Evolutionary conservation across 768 basidiomycete genomes (phyloP), one percentile per base, ranked within the genome.

Genomic region (Russula sp.): DNA sequence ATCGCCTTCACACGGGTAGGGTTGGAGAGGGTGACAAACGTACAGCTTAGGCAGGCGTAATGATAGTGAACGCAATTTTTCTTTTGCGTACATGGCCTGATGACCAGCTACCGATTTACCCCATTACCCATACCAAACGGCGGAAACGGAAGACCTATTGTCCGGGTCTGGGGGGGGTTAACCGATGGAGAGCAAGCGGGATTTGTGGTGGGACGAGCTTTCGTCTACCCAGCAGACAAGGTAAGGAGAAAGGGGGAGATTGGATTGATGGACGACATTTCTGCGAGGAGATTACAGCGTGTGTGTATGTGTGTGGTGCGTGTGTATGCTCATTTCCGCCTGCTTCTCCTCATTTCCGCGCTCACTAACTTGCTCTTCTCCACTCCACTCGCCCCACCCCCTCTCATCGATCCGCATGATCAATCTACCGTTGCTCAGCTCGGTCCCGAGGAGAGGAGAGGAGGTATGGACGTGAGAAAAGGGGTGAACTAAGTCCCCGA

Each of bases 261-360:
- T 10, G 44, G 35, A 22, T 22, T 1, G 47, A 60, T 9, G 62
- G 20, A 60, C 14, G 51, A 39, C 44, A 31, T 16, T 22, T 35
- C 31, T 44, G 34, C 16, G 27, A 40, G 35, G 51, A 54, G 37
- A 60, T 44, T 37, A 34, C 59, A 37, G 34, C 35, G 52, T 48
- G 51, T 60, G 51, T 44, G 31, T 59, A 51, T 59, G 57, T 50
- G 49, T 35, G 42, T 44, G 50, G 50, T 59, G 39, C 40, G 57
- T 59, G 58, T 40, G 60, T 40, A 55, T 40, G 35, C 60, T 61
- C 60, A 61, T 61, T 55, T 61, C 60, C 60, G 60, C 16, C 27
- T 61, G 14, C 45, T 49, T 48, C 47, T 20, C 35, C 45, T 55
- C 44, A 61, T 61, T 61, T 61, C 60, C 60, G 60, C n/a, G 14